These are phyloP conservation scores for Sclerotinia borealis DNA, from an alignment of 2,329 filamentous ascomycete species.

Conservation along the genomic window DNA sequence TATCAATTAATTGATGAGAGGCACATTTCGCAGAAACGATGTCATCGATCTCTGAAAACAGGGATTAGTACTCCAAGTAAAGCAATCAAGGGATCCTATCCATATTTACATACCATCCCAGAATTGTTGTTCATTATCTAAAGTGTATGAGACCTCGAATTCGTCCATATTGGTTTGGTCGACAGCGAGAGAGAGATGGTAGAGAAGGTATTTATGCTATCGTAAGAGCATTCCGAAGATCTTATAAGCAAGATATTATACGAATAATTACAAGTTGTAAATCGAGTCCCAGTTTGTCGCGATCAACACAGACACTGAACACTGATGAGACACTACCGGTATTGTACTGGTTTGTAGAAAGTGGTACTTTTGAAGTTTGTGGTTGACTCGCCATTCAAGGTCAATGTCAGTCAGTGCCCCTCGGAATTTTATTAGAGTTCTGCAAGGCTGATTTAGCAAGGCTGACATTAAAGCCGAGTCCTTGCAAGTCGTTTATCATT, in stretches of 20 bases:
- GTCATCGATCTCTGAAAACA: slow-evolving; percentile 54
- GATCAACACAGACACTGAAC: slow-evolving; percentile 14
- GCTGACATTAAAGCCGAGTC: background rate
- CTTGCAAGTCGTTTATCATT: background rate
- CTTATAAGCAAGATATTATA: slow-evolving; percentile 5
- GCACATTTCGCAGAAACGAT: slow-evolving; percentile 55
- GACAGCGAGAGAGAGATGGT: background rate
- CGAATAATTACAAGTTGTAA: background rate
- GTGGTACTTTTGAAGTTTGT: slow-evolving; percentile 6
- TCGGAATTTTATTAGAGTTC: background rate
- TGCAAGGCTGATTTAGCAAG: slow-evolving; percentile 6
- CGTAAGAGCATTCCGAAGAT: slow-evolving; percentile 26
- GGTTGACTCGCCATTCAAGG: background rate
- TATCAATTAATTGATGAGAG: slow-evolving; percentile 66
- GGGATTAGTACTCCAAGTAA: background rate
- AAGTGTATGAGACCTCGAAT: slow-evolving; percentile 60
- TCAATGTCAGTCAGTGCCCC: background rate
- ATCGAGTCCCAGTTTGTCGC: background rate
- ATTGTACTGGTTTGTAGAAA: slow-evolving; percentile 4
- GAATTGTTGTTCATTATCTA: slow-evolving; percentile 79
- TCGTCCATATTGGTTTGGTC: slow-evolving; percentile 38
- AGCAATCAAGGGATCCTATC: background rate
- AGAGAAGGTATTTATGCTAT: slow-evolving; percentile 19
- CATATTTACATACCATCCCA: slow-evolving; percentile 64
- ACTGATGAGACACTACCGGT: too few species aligned